phyloP scores from a whole-genome alignment of 306 rosid genomes.

The Casuarina glauca region DNA sequence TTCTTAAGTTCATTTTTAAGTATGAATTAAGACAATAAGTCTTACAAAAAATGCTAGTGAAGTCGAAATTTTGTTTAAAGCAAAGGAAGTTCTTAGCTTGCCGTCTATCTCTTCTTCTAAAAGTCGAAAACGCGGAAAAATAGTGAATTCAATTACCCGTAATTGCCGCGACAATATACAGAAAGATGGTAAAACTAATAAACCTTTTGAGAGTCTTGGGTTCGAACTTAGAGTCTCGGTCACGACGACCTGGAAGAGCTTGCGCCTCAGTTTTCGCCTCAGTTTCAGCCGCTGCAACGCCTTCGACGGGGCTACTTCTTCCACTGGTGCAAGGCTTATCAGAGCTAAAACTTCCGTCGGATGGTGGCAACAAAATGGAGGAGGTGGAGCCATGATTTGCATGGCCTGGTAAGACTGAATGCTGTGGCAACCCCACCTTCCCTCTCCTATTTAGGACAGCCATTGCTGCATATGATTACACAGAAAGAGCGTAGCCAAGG shows the following conservation, averaged over 20 bases:
- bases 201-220: conserved; percentile 14
- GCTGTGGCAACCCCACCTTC: neutral
- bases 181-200: neutral
- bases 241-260: neutral
- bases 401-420: neutral
- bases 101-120: too few species aligned
- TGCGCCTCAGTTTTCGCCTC: neutral
- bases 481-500: neutral
- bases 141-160: too few species aligned
- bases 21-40: too few species aligned
- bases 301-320: neutral
- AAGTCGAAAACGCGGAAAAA: too few species aligned
- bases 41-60: too few species aligned
- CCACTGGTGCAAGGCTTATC: neutral
- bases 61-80: too few species aligned
- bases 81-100: too few species aligned
- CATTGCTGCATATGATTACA: neutral
- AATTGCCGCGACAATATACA: neutral
- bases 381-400: neutral
- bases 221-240: neutral
- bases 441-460: neutral
- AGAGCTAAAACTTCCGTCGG: neutral
- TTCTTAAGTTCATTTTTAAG: too few species aligned
- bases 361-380: conserved; percentile 1
- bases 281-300: neutral